These are phyloP conservation scores for Primulina huaijiensis DNA, from an alignment of 257 asterid species.

Conservation along the genomic window DNA sequence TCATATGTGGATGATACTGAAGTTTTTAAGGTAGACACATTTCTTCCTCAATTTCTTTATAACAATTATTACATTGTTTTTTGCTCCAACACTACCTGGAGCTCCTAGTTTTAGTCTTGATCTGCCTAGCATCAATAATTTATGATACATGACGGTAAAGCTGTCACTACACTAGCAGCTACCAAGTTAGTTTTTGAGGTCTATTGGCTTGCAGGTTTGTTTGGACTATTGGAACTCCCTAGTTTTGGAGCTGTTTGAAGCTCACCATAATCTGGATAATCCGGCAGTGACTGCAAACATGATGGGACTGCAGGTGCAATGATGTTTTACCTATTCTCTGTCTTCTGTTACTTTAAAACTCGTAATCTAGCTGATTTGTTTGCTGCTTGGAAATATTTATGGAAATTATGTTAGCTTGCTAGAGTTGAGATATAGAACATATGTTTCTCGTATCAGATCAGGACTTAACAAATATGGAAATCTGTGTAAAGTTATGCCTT, in stretches of 20 bases:
- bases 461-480: background rate
- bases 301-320: constrained; percentile 84
- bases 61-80: background rate
- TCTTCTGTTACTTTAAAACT: constrained; percentile 9
- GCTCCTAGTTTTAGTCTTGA: background rate
- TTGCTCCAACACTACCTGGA: background rate
- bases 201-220: constrained; percentile 64
- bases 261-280: constrained; percentile 68
- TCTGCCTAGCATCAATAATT: background rate
- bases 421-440: background rate
- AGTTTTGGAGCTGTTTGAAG: constrained; percentile 87
- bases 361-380: constrained; percentile 1
- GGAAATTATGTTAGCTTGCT: background rate
- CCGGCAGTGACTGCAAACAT: constrained; percentile 60
- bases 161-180: background rate
- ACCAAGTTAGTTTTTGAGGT: constrained; percentile 9
- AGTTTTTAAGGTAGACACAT: constrained; percentile 78
- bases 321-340: background rate
- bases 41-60: constrained; percentile 6
- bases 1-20: constrained; percentile 98
- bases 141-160: background rate
- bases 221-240: constrained; percentile 95
- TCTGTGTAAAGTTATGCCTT: background rate
- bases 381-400: constrained; percentile 5
- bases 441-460: background rate